phyloP scores from a whole-genome alignment of 495 filamentous ascomycete genomes.

The Neurospora sp. region DNA sequence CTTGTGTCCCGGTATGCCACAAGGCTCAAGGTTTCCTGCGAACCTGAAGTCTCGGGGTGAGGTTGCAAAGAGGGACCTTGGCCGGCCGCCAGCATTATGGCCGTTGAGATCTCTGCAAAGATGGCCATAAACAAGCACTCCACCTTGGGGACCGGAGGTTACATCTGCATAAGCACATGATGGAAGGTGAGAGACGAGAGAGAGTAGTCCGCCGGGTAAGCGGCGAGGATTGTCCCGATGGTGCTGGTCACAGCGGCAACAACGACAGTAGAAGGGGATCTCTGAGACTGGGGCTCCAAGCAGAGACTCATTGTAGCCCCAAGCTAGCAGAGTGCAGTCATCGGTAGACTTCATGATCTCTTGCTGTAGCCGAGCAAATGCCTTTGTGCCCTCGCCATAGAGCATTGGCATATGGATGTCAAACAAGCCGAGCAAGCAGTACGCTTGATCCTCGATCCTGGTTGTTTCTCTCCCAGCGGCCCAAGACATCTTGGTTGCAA shows the following conservation, averaged over 20 bases:
- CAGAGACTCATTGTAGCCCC: neutral
- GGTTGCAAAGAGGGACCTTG: neutral
- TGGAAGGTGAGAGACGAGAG: neutral
- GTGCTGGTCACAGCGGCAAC: neutral
- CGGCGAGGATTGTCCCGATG: too few relatives aligned
- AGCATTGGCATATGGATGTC: constrained; percentile 27
- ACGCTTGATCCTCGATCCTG: constrained; percentile 24
- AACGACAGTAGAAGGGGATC: neutral
- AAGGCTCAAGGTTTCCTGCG: neutral
- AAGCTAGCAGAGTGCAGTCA: constrained; percentile 15
- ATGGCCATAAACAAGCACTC: accelerated
- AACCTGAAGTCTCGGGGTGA: neutral
- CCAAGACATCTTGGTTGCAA: constrained; percentile 31
- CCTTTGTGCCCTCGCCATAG: constrained; percentile 26
- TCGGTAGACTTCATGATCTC: constrained; percentile 19
- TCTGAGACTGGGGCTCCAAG: neutral
- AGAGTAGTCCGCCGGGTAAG: too few relatives aligned
- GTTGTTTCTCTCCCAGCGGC: constrained; percentile 19
- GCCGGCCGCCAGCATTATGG: neutral
- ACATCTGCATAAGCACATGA: neutral
- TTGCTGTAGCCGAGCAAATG: constrained; percentile 23
- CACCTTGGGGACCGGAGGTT: neutral
- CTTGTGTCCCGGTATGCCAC: neutral
- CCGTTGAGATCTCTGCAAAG: neutral
- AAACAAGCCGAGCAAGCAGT: constrained; percentile 29